Evolutionary conservation across 169 alveolate genomes (phyloP).

Genomic region (Prorocentrum cordatum): DNA sequence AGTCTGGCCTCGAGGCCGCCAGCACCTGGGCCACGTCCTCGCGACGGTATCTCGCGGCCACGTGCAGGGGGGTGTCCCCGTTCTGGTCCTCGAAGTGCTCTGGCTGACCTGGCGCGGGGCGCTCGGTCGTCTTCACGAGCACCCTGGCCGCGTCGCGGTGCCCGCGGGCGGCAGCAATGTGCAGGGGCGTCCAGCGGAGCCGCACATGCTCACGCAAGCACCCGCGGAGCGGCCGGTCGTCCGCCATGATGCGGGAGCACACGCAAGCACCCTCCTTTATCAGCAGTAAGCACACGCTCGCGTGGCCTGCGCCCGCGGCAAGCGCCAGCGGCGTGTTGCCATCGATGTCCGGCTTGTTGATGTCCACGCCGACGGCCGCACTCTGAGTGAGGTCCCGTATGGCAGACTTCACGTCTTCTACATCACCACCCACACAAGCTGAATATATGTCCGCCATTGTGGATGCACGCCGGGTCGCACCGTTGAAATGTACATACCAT

Average conservation of each 20-base stretch:
- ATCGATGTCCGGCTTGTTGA: background rate
- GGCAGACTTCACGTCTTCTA: background rate
- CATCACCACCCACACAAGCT: background rate
- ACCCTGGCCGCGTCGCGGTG: background rate
- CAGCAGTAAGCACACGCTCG: conserved; percentile 2
- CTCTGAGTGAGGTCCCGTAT: conserved; percentile 25
- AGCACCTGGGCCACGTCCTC: too few relatives aligned
- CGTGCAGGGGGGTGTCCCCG: conserved; percentile 5
- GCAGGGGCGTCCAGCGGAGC: conserved; percentile 26
- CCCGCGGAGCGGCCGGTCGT: background rate
- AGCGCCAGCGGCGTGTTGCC: conserved; percentile 13
- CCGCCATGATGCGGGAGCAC: background rate
- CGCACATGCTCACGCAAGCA: background rate
- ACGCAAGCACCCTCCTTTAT: conserved; percentile 15
- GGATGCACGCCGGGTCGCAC: too few relatives aligned
- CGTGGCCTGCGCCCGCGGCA: conserved; percentile 46
- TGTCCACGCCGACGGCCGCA: conserved; percentile 20
- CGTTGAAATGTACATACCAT: too few relatives aligned
- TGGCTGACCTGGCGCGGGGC: too few relatives aligned
- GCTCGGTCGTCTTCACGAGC: background rate
- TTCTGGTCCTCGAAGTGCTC: background rate
- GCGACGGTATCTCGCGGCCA: background rate
- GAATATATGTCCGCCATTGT: conserved; percentile 52
- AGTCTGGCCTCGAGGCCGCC: too few relatives aligned
- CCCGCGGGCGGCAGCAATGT: conserved; percentile 24